These are phyloP conservation scores for Phycomyces blakesleeanus DNA, from an alignment of 192 early-diverging fungal genomes.

Conservation along the genomic window DNA sequence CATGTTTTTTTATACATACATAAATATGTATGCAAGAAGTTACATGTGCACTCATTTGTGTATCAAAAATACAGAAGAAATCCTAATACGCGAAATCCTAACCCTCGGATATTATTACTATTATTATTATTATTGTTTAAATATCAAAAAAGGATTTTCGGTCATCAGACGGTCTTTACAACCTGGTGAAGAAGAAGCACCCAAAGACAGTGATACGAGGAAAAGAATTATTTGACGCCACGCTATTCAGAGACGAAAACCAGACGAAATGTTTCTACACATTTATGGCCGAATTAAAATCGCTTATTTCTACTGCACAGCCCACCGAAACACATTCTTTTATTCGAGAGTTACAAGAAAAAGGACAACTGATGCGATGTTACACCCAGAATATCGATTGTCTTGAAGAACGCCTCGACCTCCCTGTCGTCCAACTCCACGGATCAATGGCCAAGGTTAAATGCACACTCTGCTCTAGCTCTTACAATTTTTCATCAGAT, in stretches of 20 bases:
- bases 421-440: slow-evolving; percentile 89
- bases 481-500: slow-evolving; percentile 58
- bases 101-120: background rate
- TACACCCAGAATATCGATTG: slow-evolving; percentile 99
- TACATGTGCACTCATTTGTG: background rate
- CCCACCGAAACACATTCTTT: slow-evolving; percentile 86
- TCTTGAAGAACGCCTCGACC: slow-evolving; percentile 72
- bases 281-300: slow-evolving; percentile 86
- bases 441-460: slow-evolving; percentile 82
- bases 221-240: slow-evolving; percentile 83
- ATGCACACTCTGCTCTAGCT: slow-evolving; percentile 81
- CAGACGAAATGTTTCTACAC: slow-evolving; percentile 68
- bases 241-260: slow-evolving; percentile 64
- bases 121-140: background rate
- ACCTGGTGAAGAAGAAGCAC: slow-evolving; percentile 72
- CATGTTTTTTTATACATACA: slow-evolving; percentile 7
- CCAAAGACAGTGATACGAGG: slow-evolving; percentile 68
- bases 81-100: background rate
- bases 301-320: slow-evolving; percentile 63
- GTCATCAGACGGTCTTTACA: slow-evolving; percentile 81
- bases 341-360: slow-evolving; percentile 69
- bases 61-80: background rate
- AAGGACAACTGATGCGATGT: slow-evolving; percentile 78
- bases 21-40: background rate
- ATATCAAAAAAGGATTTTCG: slow-evolving; percentile 68